Evolutionary conservation across 345 rosid genomes (phyloP).

Genomic region (Salix arbutifolia): DNA sequence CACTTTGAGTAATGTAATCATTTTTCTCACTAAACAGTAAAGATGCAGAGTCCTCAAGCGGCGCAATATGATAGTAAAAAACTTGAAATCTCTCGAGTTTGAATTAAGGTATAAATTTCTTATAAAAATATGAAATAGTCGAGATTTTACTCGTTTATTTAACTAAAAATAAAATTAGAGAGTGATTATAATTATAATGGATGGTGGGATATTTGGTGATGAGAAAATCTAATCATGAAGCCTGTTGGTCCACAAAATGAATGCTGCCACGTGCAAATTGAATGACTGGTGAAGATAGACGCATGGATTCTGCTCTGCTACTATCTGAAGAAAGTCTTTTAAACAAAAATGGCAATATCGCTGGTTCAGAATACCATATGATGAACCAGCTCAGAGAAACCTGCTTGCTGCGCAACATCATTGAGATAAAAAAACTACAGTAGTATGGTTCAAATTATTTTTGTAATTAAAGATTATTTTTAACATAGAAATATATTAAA

Average conservation of each 20-base stretch:
- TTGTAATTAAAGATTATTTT: too few relatives aligned
- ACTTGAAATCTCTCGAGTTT: too few relatives aligned
- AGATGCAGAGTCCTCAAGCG: too few relatives aligned
- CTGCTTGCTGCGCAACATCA: background rate
- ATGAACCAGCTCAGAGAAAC: background rate
- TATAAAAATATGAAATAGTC: too few relatives aligned
- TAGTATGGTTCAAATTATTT: too few relatives aligned
- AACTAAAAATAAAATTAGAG: too few relatives aligned
- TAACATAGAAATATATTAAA: too few relatives aligned
- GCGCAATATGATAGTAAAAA: too few relatives aligned
- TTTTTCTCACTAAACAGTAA: too few relatives aligned
- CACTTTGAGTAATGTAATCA: background rate
- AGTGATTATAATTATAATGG: background rate
- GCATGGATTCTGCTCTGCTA: background rate
- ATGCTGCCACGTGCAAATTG: background rate
- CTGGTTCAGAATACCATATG: background rate
- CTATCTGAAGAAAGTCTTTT: background rate
- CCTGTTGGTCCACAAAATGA: background rate
- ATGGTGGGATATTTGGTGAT: background rate
- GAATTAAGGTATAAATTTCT: too few relatives aligned
- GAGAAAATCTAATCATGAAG: background rate
- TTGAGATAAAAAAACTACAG: background rate
- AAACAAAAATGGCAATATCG: background rate
- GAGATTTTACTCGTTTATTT: too few relatives aligned
- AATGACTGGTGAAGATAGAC: background rate